Evolutionary conservation across 345 rosid genomes (phyloP).

Genomic region (Camelina hispida): DNA sequence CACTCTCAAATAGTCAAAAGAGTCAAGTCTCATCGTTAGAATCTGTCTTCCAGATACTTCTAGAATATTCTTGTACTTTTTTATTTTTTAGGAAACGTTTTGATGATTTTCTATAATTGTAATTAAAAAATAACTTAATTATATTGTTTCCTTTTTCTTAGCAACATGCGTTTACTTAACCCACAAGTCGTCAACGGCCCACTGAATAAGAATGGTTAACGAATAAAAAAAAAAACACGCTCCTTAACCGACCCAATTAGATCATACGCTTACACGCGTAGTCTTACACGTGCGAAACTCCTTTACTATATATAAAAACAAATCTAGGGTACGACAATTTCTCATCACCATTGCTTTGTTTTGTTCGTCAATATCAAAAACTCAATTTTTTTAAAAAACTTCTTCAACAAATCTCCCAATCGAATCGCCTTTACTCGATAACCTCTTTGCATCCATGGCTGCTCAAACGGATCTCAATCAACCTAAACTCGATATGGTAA

Average conservation of each 20-base stretch:
- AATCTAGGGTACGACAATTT: slow-evolving; percentile 23
- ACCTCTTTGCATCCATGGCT: slow-evolving; percentile 32
- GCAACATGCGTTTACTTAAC: slow-evolving; percentile 37
- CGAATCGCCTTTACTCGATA: not conserved
- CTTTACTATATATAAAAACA: not conserved
- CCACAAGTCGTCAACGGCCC: slow-evolving; percentile 42
- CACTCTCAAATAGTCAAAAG: not conserved
- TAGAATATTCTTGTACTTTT: not conserved
- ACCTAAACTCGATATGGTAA: slow-evolving; percentile 44
- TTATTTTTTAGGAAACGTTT: no score
- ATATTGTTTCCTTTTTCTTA: slow-evolving; percentile 35
- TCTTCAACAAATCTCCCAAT: not conserved
- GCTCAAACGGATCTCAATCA: slow-evolving; percentile 41
- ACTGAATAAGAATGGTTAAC: slow-evolving; percentile 32
- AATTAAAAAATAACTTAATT: no score
- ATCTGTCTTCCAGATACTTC: not conserved
- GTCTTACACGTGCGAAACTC: slow-evolving; percentile 19
- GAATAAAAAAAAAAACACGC: not conserved
- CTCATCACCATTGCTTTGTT: slow-evolving; percentile 37
- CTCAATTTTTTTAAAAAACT: slow-evolving; percentile 8
- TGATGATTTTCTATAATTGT: no score
- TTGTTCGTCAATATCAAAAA: slow-evolving; percentile 27
- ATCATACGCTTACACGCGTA: slow-evolving; percentile 34
- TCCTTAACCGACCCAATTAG: slow-evolving; percentile 20
- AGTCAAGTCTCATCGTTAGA: not conserved